Evolutionary conservation across 2,329 filamentous ascomycete genomes (phyloP), one percentile per base, ranked within the genome.

Genomic region (Aspergillus hortae): DNA sequence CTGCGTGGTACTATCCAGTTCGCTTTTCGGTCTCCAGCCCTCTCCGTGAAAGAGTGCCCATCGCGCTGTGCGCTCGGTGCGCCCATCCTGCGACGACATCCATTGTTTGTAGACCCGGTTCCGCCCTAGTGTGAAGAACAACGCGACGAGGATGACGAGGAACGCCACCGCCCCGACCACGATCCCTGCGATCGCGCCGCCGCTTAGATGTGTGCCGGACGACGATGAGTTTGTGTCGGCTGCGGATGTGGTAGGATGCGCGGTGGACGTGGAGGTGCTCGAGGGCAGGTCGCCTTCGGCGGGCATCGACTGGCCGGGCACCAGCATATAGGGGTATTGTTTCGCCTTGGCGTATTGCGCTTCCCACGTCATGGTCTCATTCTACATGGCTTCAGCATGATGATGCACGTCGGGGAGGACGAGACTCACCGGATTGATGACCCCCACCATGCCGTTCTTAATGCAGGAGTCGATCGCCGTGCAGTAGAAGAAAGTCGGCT

Each of bases 401-500:
- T 6, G 17, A 14, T 6, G 6, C 1, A 14, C 3, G 3, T 4
- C n/a, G 17, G 44, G 5, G 2, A 42, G 9, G 27, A 36, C 11
- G 6, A 15, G 17, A 52, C 75, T 54, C 73, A 85, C 81, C 6
- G 85, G 80, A 62, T 92, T 92, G 59, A 92, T 86, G 1, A 82
- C 86, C 3, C 88, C 88, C 14, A 92, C 80, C 88, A 92, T 92
- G 19, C 82, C 78, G 41, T 86, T 79, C 2, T 72, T 67, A 3
- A 77, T 76, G 62, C 89, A 92, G 2, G 86, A 88, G 0, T 76
- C 79, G 0, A 82, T 78, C 0, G 86, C 86, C 0, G 84, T 82
- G 56, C 86, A 90, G 67, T 89, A 90, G 67, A 81, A 88, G 66
- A 86, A 88, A 14, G 85, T 79, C 0, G 87, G 85, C 19, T 71